phyloP scores from a whole-genome alignment of 768 basidiomycete genomes.

The Lentinus tigrinus region DNA sequence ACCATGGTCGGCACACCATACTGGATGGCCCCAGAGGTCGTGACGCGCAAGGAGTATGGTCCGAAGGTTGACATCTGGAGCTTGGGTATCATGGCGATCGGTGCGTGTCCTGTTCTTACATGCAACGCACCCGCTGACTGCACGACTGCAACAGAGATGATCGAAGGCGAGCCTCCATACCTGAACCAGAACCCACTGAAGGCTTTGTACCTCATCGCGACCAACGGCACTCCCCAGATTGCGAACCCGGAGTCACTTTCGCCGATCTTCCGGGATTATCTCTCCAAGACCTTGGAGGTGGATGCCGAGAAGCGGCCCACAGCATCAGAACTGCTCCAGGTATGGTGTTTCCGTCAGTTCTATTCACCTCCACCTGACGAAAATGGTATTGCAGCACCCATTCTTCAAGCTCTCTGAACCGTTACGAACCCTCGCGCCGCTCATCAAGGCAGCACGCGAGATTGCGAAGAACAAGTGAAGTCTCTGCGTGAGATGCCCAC shows the following conservation, averaged over 20 bases:
- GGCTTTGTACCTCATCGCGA: conserved; percentile 96
- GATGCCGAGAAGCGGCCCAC: conserved; percentile 92
- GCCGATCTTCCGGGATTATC: conserved; percentile 83
- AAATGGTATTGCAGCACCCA: conserved; percentile 54
- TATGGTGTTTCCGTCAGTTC: conserved; percentile 31
- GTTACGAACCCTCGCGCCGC: conserved; percentile 77
- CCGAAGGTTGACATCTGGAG: conserved; percentile 99
- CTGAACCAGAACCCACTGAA: conserved; percentile 96
- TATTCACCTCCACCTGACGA: not conserved
- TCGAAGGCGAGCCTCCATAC: conserved; percentile 96
- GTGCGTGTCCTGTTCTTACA: conserved; percentile 33
- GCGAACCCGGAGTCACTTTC: conserved; percentile 84
- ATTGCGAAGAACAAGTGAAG: conserved; percentile 59
- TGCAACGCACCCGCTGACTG: not conserved
- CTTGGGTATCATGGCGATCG: conserved; percentile 94
- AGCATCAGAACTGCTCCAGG: conserved; percentile 77
- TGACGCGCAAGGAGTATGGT: conserved; percentile 96
- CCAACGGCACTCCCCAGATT: conserved; percentile 95
- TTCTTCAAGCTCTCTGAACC: conserved; percentile 91
- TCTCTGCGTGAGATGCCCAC: not conserved
- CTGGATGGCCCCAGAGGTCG: conserved; percentile 99
- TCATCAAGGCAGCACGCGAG: conserved; percentile 91
- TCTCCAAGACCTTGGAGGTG: conserved; percentile 86
- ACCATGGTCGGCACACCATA: conserved; percentile 99
- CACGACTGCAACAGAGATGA: conserved; percentile 72